phyloP scores from a whole-genome alignment of 352 stramenopile genomes.

The Globisporangium iwayamae region DNA sequence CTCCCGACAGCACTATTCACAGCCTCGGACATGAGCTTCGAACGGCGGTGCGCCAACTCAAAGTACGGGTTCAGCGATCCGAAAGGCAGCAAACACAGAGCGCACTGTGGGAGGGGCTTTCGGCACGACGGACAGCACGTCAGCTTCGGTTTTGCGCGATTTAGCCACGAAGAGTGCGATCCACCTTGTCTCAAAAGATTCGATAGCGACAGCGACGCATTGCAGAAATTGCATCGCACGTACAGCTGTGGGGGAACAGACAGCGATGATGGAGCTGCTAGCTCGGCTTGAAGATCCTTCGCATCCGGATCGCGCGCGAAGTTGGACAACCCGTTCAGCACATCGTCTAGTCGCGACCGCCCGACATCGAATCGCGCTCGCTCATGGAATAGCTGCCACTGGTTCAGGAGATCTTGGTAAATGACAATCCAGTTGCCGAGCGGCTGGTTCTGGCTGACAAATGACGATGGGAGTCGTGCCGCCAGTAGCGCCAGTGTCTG shows the following conservation, averaged over 20 bases:
- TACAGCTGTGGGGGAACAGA: slow-evolving; percentile 86
- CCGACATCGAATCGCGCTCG: slow-evolving; percentile 92
- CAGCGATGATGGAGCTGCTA: slow-evolving; percentile 43
- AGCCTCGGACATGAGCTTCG: slow-evolving; percentile 54
- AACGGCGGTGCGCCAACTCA: slow-evolving; percentile 86
- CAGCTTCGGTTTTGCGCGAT: slow-evolving; percentile 86
- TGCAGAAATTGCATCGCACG: slow-evolving; percentile 95
- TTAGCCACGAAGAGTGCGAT: slow-evolving; percentile 88
- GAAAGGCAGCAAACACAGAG: slow-evolving; percentile 91
- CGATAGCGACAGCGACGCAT: slow-evolving; percentile 85
- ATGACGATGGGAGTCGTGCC: slow-evolving; percentile 51
- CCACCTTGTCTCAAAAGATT: slow-evolving; percentile 85
- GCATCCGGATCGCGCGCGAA: slow-evolving; percentile 47
- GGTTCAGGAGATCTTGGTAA: slow-evolving; percentile 92
- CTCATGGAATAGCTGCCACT: slow-evolving; percentile 92
- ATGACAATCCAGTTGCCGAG: slow-evolving; percentile 88
- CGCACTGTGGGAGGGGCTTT: slow-evolving; percentile 92
- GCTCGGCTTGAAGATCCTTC: slow-evolving; percentile 42
- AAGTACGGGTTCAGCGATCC: slow-evolving; percentile 95
- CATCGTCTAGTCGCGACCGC: slow-evolving; percentile 83
- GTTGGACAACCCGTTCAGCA: slow-evolving; percentile 73
- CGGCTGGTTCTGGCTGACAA: slow-evolving; percentile 53
- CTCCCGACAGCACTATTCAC: slow-evolving; percentile 34
- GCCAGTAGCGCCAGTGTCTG: slow-evolving; percentile 89
- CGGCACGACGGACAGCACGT: slow-evolving; percentile 90